These are phyloP conservation scores for Echria macrotheca DNA, from an alignment of 495 filamentous ascomycete genomes.

Conservation along the genomic window DNA sequence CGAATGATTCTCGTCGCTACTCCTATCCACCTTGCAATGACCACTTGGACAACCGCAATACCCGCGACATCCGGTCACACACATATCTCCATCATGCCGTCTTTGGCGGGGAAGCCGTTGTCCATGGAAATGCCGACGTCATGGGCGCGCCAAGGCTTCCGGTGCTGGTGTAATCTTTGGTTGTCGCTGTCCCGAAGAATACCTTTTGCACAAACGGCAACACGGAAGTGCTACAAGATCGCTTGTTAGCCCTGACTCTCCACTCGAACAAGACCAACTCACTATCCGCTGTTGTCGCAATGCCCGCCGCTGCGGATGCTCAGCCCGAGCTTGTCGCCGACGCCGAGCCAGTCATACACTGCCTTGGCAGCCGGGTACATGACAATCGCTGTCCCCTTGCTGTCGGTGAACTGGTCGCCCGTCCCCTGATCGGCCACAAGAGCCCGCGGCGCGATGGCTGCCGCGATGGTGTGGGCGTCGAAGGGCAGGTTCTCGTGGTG, in stretches of 20 bases:
- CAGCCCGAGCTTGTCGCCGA: slow-evolving; percentile 43
- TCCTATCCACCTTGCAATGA: too few relatives aligned
- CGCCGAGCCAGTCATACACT: slow-evolving; percentile 49
- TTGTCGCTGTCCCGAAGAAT: slow-evolving; percentile 42
- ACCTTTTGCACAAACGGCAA: slow-evolving; percentile 48
- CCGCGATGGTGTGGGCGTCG: slow-evolving; percentile 50
- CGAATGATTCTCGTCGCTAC: too few relatives aligned
- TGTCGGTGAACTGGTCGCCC: slow-evolving; percentile 46
- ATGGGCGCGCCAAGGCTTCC: slow-evolving; percentile 43
- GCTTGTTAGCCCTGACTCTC: slow-evolving; percentile 11
- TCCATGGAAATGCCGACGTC: slow-evolving; percentile 45
- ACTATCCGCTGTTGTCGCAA: slow-evolving; percentile 47
- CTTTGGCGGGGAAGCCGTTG: slow-evolving; percentile 33
- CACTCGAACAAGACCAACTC: slow-evolving; percentile 15
- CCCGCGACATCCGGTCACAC: too few relatives aligned
- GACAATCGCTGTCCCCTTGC: slow-evolving; percentile 45
- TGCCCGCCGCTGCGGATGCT: slow-evolving; percentile 45
- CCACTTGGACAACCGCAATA: too few relatives aligned
- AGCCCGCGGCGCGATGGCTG: slow-evolving; percentile 49
- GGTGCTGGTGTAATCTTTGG: slow-evolving; percentile 42
- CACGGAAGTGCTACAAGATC: slow-evolving; percentile 34
- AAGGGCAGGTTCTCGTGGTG: slow-evolving; percentile 45
- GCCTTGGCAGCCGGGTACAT: slow-evolving; percentile 47
- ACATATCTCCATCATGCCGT: neutral
- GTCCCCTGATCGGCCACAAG: slow-evolving; percentile 46